Conservation (phyloP, 192 early-diverging fungal genomes). For the Coemansia sp. region DNA sequence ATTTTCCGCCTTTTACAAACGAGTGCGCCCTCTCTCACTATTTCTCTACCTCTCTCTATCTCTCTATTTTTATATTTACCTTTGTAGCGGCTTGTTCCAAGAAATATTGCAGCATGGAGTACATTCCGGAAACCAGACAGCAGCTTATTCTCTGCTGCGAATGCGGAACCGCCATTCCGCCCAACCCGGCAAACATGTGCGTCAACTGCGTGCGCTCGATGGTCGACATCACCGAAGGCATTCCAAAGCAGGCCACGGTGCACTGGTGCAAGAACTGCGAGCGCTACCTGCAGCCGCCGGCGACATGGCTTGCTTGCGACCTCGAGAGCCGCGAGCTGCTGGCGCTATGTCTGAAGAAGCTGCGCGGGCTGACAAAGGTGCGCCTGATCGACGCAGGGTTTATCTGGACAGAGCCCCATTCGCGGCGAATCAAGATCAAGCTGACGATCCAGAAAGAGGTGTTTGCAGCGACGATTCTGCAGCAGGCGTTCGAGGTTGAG, state of each 20-base stretch:
- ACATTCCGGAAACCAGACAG: slow-evolving; percentile 46
- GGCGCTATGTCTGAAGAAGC: slow-evolving; percentile 88
- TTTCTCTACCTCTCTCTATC: not conserved
- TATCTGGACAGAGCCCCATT: slow-evolving; percentile 96
- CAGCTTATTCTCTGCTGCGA: slow-evolving; percentile 77
- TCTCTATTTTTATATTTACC: not conserved
- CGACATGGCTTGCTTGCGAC: slow-evolving; percentile 81
- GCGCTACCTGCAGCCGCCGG: slow-evolving; percentile 93
- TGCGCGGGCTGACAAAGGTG: slow-evolving; percentile 88
- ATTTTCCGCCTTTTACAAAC: too few species aligned
- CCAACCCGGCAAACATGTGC: slow-evolving; percentile 98
- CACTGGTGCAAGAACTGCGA: slow-evolving; percentile 98
- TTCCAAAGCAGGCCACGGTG: slow-evolving; percentile 93
- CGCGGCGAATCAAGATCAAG: slow-evolving; percentile 92
- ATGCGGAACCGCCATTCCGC: slow-evolving; percentile 91
- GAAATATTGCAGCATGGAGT: slow-evolving; percentile 37
- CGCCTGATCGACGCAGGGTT: slow-evolving; percentile 96
- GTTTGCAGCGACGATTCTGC: slow-evolving; percentile 89
- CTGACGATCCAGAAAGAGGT: slow-evolving; percentile 99
- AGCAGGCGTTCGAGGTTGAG: slow-evolving; percentile 96
- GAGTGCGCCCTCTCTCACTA: not conserved
- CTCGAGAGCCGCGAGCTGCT: slow-evolving; percentile 90
- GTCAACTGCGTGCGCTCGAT: slow-evolving; percentile 95
- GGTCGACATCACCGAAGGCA: slow-evolving; percentile 98
- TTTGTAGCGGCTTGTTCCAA: too few species aligned